These are phyloP conservation scores for Colletotrichum sojae DNA, from an alignment of 2,329 filamentous ascomycete species.

Conservation along the genomic window DNA sequence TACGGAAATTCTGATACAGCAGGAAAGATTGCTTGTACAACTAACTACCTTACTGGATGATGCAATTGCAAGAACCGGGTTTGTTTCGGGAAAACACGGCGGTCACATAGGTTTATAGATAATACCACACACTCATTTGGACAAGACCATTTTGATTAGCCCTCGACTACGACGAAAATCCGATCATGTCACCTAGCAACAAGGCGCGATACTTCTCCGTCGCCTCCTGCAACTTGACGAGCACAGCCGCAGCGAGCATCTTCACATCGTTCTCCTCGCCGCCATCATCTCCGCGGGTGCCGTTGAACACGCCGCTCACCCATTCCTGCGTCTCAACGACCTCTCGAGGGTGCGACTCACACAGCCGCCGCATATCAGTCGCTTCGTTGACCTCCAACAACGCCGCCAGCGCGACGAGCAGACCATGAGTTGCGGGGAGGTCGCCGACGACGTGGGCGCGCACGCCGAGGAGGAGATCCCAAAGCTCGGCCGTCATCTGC, in stretches of 20 bases:
- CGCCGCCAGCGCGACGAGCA: slow-evolving; percentile 84
- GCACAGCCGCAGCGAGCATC: slow-evolving; percentile 81
- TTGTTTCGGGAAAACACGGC: background rate
- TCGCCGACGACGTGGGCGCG: slow-evolving; percentile 74
- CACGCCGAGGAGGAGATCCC: slow-evolving; percentile 83
- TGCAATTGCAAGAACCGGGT: background rate
- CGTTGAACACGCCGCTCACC: slow-evolving; percentile 83
- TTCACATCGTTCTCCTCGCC: slow-evolving; percentile 84
- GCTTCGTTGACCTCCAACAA: slow-evolving; percentile 83
- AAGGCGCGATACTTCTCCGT: slow-evolving; percentile 85
- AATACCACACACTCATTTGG: slow-evolving; percentile 17
- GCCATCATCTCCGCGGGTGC: slow-evolving; percentile 63
- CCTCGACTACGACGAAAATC: slow-evolving; percentile 30
- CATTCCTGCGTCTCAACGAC: slow-evolving; percentile 91
- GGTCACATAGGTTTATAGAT: background rate
- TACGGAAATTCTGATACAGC: background rate
- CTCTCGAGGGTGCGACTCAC: slow-evolving; percentile 80
- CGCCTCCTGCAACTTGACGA: slow-evolving; percentile 84
- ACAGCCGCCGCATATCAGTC: slow-evolving; percentile 73
- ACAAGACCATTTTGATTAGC: background rate
- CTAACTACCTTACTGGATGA: background rate
- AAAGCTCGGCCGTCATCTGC: slow-evolving; percentile 87
- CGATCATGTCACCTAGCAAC: slow-evolving; percentile 79
- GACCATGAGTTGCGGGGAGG: slow-evolving; percentile 76
- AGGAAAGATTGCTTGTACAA: no score